Percentiles rank a stretch among this genome's conserved stretches.
phyloP scores from a whole-genome alignment of 441 rosid genomes.

The Arabidopsis lyrata region DNA sequence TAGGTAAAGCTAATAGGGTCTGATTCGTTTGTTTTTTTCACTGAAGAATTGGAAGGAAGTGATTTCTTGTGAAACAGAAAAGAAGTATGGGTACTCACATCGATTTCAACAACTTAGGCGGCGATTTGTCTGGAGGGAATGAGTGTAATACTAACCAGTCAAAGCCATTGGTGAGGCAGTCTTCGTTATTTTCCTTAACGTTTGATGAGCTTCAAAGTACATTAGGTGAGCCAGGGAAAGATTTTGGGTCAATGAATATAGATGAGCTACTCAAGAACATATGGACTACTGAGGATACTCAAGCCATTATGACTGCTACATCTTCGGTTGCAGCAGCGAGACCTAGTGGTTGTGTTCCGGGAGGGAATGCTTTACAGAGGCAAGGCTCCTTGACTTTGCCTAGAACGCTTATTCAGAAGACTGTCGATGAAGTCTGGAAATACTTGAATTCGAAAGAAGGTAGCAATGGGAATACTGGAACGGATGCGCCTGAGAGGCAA shows the following conservation, averaged over 20 bases:
- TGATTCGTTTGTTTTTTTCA: neutral
- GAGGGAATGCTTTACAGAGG: constrained; percentile 57
- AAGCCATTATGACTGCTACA: constrained; percentile 50
- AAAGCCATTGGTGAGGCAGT: constrained; percentile 54
- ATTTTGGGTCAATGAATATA: constrained; percentile 82
- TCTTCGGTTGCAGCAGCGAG: constrained; percentile 38
- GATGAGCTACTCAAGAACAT: constrained; percentile 73
- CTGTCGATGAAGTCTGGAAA: constrained; percentile 81
- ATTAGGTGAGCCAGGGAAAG: constrained; percentile 64
- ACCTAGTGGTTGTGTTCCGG: constrained; percentile 41
- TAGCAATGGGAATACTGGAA: constrained; percentile 31
- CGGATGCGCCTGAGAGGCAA: constrained; percentile 54
- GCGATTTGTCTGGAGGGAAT: constrained; percentile 34
- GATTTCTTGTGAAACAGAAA: neutral
- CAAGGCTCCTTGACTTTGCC: constrained; percentile 78
- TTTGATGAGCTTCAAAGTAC: constrained; percentile 72
- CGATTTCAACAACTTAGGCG: constrained; percentile 50
- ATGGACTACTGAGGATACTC: constrained; percentile 71
- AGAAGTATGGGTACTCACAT: constrained; percentile 46
- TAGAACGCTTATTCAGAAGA: constrained; percentile 75
- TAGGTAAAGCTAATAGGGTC: constrained; percentile 20
- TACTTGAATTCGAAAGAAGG: constrained; percentile 54
- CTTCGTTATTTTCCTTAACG: constrained; percentile 65
- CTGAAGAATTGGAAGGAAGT: constrained; percentile 20
- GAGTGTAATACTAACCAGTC: constrained; percentile 31